phyloP scores from a whole-genome alignment of 371 early-diverging fungal genomes.

The Mucor indicus region DNA sequence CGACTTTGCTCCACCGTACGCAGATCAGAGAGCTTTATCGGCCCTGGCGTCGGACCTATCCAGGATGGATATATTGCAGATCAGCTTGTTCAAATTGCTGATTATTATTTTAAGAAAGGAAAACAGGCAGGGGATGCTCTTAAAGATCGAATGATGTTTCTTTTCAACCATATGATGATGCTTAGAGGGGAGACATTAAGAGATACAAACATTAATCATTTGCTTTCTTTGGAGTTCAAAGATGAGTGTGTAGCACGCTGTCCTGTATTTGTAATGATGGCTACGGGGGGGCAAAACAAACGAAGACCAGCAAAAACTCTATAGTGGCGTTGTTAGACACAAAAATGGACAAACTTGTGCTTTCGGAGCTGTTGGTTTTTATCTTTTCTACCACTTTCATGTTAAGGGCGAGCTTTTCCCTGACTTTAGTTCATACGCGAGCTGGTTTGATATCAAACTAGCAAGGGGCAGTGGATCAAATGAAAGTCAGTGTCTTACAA shows the following conservation, averaged over 20 bases:
- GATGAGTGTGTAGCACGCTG: neutral
- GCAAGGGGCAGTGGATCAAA: too few species aligned
- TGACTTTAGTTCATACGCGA: neutral
- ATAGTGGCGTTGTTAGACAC: neutral
- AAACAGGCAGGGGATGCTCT: neutral
- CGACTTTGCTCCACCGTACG: too few species aligned
- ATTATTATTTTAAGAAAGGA: too few species aligned
- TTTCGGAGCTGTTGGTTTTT: neutral
- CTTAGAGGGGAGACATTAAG: neutral
- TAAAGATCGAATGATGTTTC: neutral
- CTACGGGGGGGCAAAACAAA: too few species aligned
- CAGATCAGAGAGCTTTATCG: too few species aligned
- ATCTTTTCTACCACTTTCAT: conserved; percentile 1
- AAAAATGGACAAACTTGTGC: conserved; percentile 1
- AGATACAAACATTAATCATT: neutral
- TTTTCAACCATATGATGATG: conserved; percentile 2
- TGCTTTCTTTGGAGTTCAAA: neutral
- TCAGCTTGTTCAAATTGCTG: too few species aligned
- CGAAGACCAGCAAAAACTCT: too few species aligned
- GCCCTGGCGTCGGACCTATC: too few species aligned
- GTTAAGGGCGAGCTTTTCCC: neutral
- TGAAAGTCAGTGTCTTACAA: too few species aligned
- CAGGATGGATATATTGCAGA: too few species aligned
- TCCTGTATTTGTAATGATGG: too few species aligned
- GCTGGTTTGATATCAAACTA: neutral